Evolutionary conservation across 2,329 filamentous ascomycete species (phyloP), one percentile per base, ranked within the genome.

Genomic region (Microsporum ferrugineum): DNA sequence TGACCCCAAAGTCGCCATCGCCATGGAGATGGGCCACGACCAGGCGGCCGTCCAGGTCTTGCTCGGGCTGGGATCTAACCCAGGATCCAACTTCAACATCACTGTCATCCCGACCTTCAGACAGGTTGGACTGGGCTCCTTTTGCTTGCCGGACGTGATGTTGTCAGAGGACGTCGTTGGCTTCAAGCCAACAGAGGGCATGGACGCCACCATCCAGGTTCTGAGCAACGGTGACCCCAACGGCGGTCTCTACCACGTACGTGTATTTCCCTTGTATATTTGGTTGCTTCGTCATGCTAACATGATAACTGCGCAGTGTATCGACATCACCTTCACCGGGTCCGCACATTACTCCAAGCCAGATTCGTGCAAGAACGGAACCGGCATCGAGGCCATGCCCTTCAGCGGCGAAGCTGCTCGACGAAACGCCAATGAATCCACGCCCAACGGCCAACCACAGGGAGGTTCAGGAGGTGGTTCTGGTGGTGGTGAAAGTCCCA

Each of bases 251-350:
- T 91, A 89, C 73, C 88, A 86, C 73, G 80, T 83, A 71, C 68
- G 79, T 67, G 33, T 47, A 27, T 14, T 14, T 34, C 14, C 29
- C 10, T 29, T 41, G 31, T 51, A 55, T 23, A 3, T 17, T 23
- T 36, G 0, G 10, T 57, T 38, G 6, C 5, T 12, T 51, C 10
- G 33, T n/a, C 2, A 31, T 8, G 39, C 38, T 6, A 23, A 3
- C 33, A 17, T 55, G 43, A 14, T 59, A 38, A 59, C 17, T 41
- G 55, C 41, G 60, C 63, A 87, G 84, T 91, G 88, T 72, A 85
- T 87, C 69, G 88, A 91, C 67, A 82, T 91, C 65, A 85, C 82
- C 31, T 86, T 91, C 75, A 80, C 79, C 36, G 75, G 76, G 58
- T 75, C 76, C 8, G 77, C 82, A 3, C 75, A 78, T 17, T 76